Evolutionary conservation across 441 rosid genomes (phyloP), one percentile per base, ranked within the genome.

Genomic region (Rhodomyrtus psidioides): DNA sequence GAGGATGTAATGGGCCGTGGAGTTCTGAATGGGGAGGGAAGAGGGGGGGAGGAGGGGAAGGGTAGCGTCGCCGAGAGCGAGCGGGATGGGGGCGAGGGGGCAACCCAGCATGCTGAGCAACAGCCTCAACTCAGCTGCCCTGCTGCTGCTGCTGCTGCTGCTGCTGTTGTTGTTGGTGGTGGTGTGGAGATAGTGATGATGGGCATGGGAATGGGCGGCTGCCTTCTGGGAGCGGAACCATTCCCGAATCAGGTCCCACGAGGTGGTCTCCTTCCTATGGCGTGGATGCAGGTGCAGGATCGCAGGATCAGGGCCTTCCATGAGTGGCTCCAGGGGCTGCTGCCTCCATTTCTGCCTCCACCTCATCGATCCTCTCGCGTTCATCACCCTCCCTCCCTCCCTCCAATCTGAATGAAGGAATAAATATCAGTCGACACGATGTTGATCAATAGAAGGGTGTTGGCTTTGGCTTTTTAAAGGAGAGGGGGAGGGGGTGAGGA

Each of bases 241-340:
- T 90, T 95, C 98, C 16, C 98, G 91, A 83, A 96, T 95, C 4
- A 92, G 87, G 86, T 96, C 98, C 99, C 99, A 96, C 2, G 96
- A 93, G 46, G 92, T 92, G 46, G 92, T 92, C 91, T 96, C 96
- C 91, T 95, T 94, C 87, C 93, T 94, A 89, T 58, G 88, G 58
- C 91, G 91, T 84, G 93, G 94, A 51, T 92, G 98, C 51, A 46
- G 51, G 88, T 93, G 97, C 95, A 93, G 97, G 95, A 93, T 92
- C 26, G 95, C 98, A 12, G 96, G 98, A 88, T 95, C 98, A 9
- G 99, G 99, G 26, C 98, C 98, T 92, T 96, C 99, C 95, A 95
- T 91, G 30, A 96, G 88, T 16, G 99, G 99, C 13, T 98, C 94
- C 81, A 96, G 86, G 49, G 97, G 89, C 89, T 92, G 96, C 14